A percentile compares a stretch with the other conserved stretches of the same genome.
Evolutionary conservation across 2,329 filamentous ascomycete genomes (phyloP).

Genomic region (Stagonosporopsis rhizophila): DNA sequence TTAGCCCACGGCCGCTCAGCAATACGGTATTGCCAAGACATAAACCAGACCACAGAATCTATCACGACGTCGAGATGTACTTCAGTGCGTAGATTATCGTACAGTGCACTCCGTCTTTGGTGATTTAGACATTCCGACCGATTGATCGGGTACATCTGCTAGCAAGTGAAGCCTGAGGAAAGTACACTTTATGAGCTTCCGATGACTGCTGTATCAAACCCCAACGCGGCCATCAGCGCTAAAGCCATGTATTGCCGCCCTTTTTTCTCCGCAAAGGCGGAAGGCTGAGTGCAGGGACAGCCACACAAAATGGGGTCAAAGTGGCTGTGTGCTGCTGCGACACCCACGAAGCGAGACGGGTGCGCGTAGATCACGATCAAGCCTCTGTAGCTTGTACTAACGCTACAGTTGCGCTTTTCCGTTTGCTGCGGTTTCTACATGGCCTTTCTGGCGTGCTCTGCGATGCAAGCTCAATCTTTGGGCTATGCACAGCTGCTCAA

Average conservation of each 20-base stretch:
- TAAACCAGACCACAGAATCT: neutral
- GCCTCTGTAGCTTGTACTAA: neutral
- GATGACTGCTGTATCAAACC: neutral
- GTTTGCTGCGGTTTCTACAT: neutral
- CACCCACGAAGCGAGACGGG: constrained; percentile 5
- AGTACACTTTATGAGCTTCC: neutral
- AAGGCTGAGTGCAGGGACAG: constrained; percentile 10
- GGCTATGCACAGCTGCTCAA: too few relatives aligned
- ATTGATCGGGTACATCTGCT: neutral
- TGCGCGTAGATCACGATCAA: constrained; percentile 2
- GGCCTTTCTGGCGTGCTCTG: neutral
- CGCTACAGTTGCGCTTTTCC: too few relatives aligned
- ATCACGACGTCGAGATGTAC: neutral
- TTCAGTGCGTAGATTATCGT: neutral
- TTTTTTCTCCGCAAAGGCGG: constrained; percentile 17
- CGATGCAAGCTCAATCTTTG: neutral
- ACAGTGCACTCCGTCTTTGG: too few relatives aligned
- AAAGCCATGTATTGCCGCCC: constrained; percentile 11
- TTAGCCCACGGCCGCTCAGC: neutral
- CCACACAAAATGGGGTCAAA: constrained; percentile 5
- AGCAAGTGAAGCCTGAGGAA: neutral
- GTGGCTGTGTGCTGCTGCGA: constrained; percentile 11
- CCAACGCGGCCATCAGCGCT: neutral
- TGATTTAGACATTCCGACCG: too few relatives aligned
- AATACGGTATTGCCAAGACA: constrained; percentile 1